These are phyloP conservation scores for Eutrema japonicum DNA, from an alignment of 345 rosid species.

Conservation along the genomic window DNA sequence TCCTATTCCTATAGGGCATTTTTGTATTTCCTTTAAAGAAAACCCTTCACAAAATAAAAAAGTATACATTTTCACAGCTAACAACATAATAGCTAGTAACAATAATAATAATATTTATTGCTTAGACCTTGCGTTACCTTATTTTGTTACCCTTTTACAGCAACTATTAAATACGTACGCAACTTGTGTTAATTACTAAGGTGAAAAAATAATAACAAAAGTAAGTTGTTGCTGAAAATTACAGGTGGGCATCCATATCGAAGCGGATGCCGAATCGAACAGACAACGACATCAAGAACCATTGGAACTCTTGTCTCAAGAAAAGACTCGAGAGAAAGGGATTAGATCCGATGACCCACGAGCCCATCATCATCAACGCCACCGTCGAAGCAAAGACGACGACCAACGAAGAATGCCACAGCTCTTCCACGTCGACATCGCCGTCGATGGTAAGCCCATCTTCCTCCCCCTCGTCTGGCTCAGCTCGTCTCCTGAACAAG, in stretches of 20 bases:
- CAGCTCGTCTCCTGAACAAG: conserved; percentile 17
- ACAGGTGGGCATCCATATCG: conserved; percentile 32
- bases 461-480: not conserved
- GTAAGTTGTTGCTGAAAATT: not conserved
- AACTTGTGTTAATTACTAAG: too few species aligned
- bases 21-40: too few species aligned
- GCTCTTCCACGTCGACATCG: not conserved
- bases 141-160: too few species aligned
- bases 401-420: not conserved
- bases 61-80: too few species aligned
- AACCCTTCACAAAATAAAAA: too few species aligned
- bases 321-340: conserved; percentile 23
- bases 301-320: conserved; percentile 18
- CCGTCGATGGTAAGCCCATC: not conserved
- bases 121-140: too few species aligned
- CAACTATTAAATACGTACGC: too few species aligned
- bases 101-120: too few species aligned
- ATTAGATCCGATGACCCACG: conserved; percentile 18
- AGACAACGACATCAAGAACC: conserved; percentile 34
- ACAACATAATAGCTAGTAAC: too few species aligned
- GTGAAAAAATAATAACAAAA: too few species aligned
- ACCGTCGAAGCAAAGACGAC: not conserved
- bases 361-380: conserved; percentile 14
- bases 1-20: too few species aligned
- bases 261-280: conserved; percentile 23